Base-by-base conservation (phyloP, 73 alveolate species). In the Loxodes magnus region DNA sequence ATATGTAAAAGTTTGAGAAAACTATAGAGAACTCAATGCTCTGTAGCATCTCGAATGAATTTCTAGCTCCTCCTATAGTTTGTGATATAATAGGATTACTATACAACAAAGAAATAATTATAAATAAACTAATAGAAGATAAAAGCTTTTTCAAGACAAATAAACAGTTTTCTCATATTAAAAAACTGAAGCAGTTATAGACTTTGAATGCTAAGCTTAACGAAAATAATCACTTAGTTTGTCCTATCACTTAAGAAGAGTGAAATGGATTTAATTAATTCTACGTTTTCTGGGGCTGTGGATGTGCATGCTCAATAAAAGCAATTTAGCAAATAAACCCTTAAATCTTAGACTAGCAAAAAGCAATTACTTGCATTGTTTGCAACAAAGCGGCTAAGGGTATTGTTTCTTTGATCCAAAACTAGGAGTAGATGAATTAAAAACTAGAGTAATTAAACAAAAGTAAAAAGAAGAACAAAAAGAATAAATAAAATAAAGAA, bases 281-380 rank as follows among this genome's bases (percentile, higher is more conserved):
- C 53, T 35, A 35, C 38, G 49, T 82, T 27, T 38, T 53, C 38
- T 87, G 97, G 97, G 33, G 68, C 35, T 87, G 97, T 51, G 97
- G 97, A 6, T 82, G 94, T 44, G 74, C 73, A 5, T 16, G 71
- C 37, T 71, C 93, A 17, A 66, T 55, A 25, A 59, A 73, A 37
- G 83, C 93, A 17, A 41, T 56, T 4, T 57, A 78, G 55, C 88
- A 83, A 38, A 35, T 51, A n/a, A n/a, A n/a, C n/a, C n/a, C n/a
- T n/a, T n/a, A n/a, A n/a, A n/a, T n/a, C n/a, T n/a, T n/a, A n/a
- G n/a, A n/a, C n/a, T n/a, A n/a, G n/a, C n/a, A n/a, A n/a, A n/a
- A n/a, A n/a, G n/a, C n/a, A n/a, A n/a, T n/a, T n/a, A n/a, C n/a
- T n/a, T n/a, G n/a, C n/a, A n/a, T n/a, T n/a, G n/a, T n/a, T n/a